These are phyloP conservation scores for Rhodotorula sp. DNA, from an alignment of 1,284 basidiomycete genomes.

Conservation along the genomic window DNA sequence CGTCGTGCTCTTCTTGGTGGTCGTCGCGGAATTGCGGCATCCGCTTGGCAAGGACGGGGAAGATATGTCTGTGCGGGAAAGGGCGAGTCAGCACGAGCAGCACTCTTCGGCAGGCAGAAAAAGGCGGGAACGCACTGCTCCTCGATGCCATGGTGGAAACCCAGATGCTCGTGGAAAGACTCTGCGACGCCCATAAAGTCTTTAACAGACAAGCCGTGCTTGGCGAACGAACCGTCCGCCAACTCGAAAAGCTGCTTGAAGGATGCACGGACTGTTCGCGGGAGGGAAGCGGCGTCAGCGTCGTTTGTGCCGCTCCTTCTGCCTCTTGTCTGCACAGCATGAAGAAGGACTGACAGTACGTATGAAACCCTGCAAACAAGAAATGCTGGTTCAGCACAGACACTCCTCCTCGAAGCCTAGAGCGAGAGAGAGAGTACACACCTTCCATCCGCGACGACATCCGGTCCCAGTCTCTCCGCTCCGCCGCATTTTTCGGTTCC, in stretches of 20 bases:
- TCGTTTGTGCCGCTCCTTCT: neutral
- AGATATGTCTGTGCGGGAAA: constrained; percentile 20
- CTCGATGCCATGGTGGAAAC: constrained; percentile 37
- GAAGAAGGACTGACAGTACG: constrained; percentile 8
- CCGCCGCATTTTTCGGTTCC: constrained; percentile 26
- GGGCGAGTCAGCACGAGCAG: neutral
- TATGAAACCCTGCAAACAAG: constrained; percentile 21
- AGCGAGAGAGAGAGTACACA: neutral
- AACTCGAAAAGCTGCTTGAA: constrained; percentile 34
- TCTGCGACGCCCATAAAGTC: constrained; percentile 29
- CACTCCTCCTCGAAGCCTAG: neutral
- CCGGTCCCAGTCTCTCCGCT: constrained; percentile 34
- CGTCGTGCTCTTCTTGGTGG: constrained; percentile 37
- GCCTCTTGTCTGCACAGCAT: neutral
- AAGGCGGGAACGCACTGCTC: constrained; percentile 19
- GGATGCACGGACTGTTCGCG: constrained; percentile 9
- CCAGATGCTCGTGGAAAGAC: constrained; percentile 26
- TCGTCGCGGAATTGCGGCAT: constrained; percentile 37
- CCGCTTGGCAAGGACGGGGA: constrained; percentile 33
- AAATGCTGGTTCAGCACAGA: neutral
- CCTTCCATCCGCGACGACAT: constrained; percentile 23
- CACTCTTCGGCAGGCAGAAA: neutral
- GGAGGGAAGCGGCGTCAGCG: neutral
- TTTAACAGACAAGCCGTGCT: constrained; percentile 5
- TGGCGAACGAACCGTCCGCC: constrained; percentile 23